Evolutionary conservation across 1,139 yeast genomes (phyloP).

Genomic region (Lodderomyces pseudojiufengensis): DNA sequence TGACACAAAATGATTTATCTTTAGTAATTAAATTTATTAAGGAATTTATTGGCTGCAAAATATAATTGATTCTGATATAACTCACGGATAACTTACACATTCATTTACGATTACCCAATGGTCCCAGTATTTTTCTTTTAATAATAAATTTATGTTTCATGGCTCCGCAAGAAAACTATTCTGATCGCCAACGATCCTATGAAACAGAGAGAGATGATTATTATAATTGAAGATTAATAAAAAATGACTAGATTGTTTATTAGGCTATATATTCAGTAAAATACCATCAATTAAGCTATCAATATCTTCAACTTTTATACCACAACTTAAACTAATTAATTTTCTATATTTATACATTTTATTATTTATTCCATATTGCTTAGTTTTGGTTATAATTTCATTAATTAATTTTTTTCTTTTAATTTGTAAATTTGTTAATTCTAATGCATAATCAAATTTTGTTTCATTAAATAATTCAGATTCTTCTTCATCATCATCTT

Average conservation of each 20-base stretch:
- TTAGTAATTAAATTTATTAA: neutral
- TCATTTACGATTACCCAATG: too few relatives aligned
- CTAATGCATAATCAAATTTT: slow-evolving; percentile 27
- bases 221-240: too few relatives aligned
- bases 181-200: too few relatives aligned
- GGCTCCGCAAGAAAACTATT: too few relatives aligned
- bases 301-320: slow-evolving; percentile 41
- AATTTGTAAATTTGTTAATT: slow-evolving; percentile 53
- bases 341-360: slow-evolving; percentile 41
- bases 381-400: slow-evolving; percentile 34
- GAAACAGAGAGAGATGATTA: too few relatives aligned
- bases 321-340: slow-evolving; percentile 43
- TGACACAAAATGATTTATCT: neutral
- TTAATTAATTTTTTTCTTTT: slow-evolving; percentile 44
- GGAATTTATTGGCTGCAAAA: slow-evolving; percentile 6
- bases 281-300: slow-evolving; percentile 43
- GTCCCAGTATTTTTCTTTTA: too few relatives aligned
- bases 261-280: too few relatives aligned
- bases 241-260: too few relatives aligned
- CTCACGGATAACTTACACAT: too few relatives aligned
- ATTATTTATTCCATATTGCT: slow-evolving; percentile 40
- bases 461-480: slow-evolving; percentile 18
- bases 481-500: slow-evolving; percentile 13
- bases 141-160: too few relatives aligned
- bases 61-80: too few relatives aligned